Evolutionary conservation across 2,329 filamentous ascomycete genomes (phyloP).

Genomic region (Hawksworthiomyces lignivorus): DNA sequence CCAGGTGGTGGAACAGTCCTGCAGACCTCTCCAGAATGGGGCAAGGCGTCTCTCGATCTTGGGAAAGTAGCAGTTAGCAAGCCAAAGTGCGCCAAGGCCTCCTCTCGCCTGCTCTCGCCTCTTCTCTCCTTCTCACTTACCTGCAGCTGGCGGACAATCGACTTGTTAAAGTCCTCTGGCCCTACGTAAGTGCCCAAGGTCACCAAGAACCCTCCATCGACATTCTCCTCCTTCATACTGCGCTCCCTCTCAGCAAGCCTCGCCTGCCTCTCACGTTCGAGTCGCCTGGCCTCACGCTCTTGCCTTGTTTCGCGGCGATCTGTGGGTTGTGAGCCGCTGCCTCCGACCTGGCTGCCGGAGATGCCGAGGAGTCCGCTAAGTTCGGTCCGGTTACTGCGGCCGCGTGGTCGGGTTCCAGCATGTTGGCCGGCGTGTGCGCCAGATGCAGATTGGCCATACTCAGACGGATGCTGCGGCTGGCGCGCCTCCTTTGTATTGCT

Average conservation of each 20-base stretch:
- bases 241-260: slow-evolving; percentile 79
- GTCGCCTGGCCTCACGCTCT: slow-evolving; percentile 77
- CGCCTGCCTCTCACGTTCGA: slow-evolving; percentile 71
- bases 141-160: slow-evolving; percentile 80
- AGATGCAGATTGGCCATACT: slow-evolving; percentile 15
- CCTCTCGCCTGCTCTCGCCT: too few relatives aligned
- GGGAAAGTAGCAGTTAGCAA: slow-evolving; percentile 16
- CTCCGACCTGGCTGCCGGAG: slow-evolving; percentile 27
- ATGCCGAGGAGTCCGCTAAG: slow-evolving; percentile 38
- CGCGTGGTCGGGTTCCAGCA: slow-evolving; percentile 18
- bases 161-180: slow-evolving; percentile 86
- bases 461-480: slow-evolving; percentile 14
- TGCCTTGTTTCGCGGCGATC: slow-evolving; percentile 80
- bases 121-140: too few relatives aligned
- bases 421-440: slow-evolving; percentile 13
- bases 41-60: slow-evolving; percentile 89
- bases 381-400: slow-evolving; percentile 35
- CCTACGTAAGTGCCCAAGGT: slow-evolving; percentile 92
- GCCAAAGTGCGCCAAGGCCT: too few relatives aligned
- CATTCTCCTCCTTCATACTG: slow-evolving; percentile 83
- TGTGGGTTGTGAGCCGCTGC: slow-evolving; percentile 32
- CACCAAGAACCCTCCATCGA: slow-evolving; percentile 90
- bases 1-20: slow-evolving; percentile 85
- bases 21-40: slow-evolving; percentile 90
- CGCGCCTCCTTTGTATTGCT: slow-evolving; percentile 28